Base-by-base conservation (phyloP, 2,329 filamentous ascomycete species). In the Cladosporium sp. region DNA sequence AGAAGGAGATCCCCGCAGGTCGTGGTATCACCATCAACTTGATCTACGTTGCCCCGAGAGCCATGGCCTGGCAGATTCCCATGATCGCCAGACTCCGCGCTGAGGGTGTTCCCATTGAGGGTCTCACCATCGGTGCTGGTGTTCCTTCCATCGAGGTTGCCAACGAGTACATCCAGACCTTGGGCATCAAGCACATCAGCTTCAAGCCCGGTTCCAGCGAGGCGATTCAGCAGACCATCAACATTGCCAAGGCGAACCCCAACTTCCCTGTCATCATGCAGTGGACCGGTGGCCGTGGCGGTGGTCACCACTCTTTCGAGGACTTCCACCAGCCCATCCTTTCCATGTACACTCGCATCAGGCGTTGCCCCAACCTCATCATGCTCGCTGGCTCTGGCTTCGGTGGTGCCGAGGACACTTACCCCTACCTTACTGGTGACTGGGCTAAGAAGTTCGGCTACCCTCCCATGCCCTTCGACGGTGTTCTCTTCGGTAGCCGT, bases 161-260 rank as follows among this genome's bases (percentile, higher is more conserved):
- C 20, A 89, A 94, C 69, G 90, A 95, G 72, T 97, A 96, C 75
- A 96, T 97, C 65, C 84, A 92, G 75, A 97, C 92, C 0, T 82
- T 97, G 12, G 92, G 91, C 12, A 82, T 97, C 61, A 95, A 96
- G 80, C 91, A 96, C 75, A 96, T 97, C 66, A 82, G 87, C 28
- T 96, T 97, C 83, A 97, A 97, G 81, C 92, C 92, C 30, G 92
- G 92, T 61, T 96, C 92, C 15, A 82, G 88, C 51, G 90, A 96
- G 63, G 90, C 89, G 2, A 96, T 97, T 63, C 90, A 96, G 73
- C 80, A 88, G 34, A 90, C 95, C 60, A 88, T 97, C 76, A 94
- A 95, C 75, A 92, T 97, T 69, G 92, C 92, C 64, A 94, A 90
- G 76, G 90, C 90, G n/a, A 94, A 96, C 73, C 92, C 92, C 2